Evolutionary conservation across 2,329 filamentous ascomycete genomes (phyloP).

Genomic region (Chaetomium globosum): DNA sequence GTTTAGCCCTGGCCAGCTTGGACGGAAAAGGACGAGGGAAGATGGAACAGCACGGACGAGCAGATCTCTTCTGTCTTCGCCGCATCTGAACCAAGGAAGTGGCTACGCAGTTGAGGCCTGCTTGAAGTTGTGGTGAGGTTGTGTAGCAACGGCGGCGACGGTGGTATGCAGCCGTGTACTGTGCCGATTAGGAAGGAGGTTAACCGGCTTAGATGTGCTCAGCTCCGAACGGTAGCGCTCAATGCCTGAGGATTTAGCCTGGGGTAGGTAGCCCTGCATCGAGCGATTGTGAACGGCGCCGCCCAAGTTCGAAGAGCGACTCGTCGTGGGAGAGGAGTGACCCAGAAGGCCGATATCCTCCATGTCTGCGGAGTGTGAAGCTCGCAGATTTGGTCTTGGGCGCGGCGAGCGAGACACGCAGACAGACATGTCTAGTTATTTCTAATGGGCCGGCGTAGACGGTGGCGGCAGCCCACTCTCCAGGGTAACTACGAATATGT

Average conservation of each 20-base stretch:
- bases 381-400: background rate
- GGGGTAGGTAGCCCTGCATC: conserved; percentile 25
- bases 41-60: conserved; percentile 36
- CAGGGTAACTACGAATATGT: background rate
- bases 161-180: conserved; percentile 25
- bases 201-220: conserved; percentile 18
- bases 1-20: conserved; percentile 29
- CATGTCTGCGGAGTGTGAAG: background rate
- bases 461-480: conserved; percentile 13
- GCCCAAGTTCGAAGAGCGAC: conserved; percentile 12
- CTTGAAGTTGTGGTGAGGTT: conserved; percentile 16
- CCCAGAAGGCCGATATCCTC: background rate
- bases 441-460: conserved; percentile 1
- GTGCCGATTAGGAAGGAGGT: conserved; percentile 27
- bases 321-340: background rate
- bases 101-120: conserved; percentile 13
- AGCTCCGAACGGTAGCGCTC: conserved; percentile 21
- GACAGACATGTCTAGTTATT: background rate
- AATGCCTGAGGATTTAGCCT: conserved; percentile 31
- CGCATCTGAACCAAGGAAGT: conserved; percentile 33
- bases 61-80: conserved; percentile 38
- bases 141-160: conserved; percentile 17
- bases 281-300: conserved; percentile 24
- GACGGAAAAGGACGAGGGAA: conserved; percentile 29
- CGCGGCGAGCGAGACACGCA: background rate